Evolutionary conservation across 805 yeast species (phyloP).

Genomic region (Torulaspora quercuum): DNA sequence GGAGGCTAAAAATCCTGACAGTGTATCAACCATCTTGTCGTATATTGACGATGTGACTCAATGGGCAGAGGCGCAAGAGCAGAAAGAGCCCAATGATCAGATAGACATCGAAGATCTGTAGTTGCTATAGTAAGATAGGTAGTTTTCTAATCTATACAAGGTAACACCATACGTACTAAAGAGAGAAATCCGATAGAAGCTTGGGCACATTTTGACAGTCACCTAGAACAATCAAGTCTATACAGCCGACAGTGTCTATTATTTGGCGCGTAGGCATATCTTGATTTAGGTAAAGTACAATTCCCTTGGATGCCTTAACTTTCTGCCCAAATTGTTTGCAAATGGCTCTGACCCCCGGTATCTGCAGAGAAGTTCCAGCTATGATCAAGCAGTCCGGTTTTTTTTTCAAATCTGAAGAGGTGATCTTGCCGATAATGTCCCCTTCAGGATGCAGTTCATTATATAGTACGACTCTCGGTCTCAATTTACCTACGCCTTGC

Average conservation of each 20-base stretch:
- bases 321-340: constrained; percentile 58
- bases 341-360: constrained; percentile 65
- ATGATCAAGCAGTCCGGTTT: constrained; percentile 76
- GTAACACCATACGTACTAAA: too few species aligned
- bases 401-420: constrained; percentile 59
- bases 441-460: constrained; percentile 84
- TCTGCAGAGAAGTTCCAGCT: constrained; percentile 81
- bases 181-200: constrained; percentile 8
- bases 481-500: constrained; percentile 57
- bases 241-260: constrained; percentile 47
- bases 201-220: constrained; percentile 58
- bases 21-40: constrained; percentile 77
- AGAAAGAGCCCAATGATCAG: constrained; percentile 89
- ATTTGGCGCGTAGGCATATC: constrained; percentile 53
- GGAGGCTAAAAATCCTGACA: constrained; percentile 70
- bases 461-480: constrained; percentile 68
- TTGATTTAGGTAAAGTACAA: constrained; percentile 58
- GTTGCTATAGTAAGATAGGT: constrained; percentile 4
- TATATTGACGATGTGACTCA: constrained; percentile 96
- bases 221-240: constrained; percentile 60
- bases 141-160: too few species aligned
- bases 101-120: constrained; percentile 58
- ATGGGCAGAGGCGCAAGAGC: constrained; percentile 96
- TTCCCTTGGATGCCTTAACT: constrained; percentile 55
- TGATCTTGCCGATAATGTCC: constrained; percentile 74